Percentiles rank a stretch among this genome's conserved stretches.
Conservation (phyloP, 2,329 filamentous ascomycete species). For the Arthrobotrys pseudoclavata region DNA sequence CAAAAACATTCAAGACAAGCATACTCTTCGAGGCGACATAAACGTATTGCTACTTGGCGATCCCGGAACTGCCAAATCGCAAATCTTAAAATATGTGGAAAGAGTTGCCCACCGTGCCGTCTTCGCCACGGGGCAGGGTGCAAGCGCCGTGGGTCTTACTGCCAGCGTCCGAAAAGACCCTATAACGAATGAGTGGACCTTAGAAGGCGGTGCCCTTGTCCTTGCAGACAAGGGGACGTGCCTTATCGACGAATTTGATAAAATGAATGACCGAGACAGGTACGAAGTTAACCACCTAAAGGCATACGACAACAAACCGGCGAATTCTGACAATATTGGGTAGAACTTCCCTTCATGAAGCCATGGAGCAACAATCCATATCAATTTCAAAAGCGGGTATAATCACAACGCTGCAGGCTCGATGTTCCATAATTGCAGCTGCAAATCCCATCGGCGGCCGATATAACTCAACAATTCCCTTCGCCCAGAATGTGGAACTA, state of each 20-base stretch:
- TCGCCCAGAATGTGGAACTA: constrained; percentile 94
- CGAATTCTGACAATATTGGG: neutral
- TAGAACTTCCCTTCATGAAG: constrained; percentile 95
- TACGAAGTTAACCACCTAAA: neutral
- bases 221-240: constrained; percentile 95
- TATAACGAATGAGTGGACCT: constrained; percentile 94
- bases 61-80: constrained; percentile 97
- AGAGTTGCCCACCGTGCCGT: constrained; percentile 97
- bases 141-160: constrained; percentile 96
- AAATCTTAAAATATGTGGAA: constrained; percentile 96
- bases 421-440: constrained; percentile 94
- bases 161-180: constrained; percentile 96
- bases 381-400: constrained; percentile 99
- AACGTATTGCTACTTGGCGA: constrained; percentile 97
- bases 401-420: constrained; percentile 94
- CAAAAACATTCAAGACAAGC: constrained; percentile 88
- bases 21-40: constrained; percentile 95
- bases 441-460: constrained; percentile 96
- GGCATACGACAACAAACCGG: too few relatives aligned
- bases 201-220: constrained; percentile 95
- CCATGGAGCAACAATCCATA: constrained; percentile 99
- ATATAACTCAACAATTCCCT: constrained; percentile 96
- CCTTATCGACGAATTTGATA: constrained; percentile 98
- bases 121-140: constrained; percentile 97
- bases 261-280: constrained; percentile 98